phyloP scores from a whole-genome alignment of 176 grass and related monocot species.

The Aegilops speltoides region DNA sequence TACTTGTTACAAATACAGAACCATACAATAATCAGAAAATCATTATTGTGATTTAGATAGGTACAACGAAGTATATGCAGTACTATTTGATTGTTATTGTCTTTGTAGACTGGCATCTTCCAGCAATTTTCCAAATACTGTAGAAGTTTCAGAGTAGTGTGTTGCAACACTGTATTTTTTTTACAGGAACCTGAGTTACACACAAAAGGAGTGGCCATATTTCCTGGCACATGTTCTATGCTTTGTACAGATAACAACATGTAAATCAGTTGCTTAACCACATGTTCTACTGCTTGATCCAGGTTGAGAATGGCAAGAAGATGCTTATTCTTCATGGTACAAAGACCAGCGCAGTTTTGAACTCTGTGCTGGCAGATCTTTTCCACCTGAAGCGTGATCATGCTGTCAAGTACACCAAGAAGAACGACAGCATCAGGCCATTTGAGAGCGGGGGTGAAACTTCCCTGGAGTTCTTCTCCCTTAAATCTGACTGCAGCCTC shows the following conservation, averaged over 20 bases:
- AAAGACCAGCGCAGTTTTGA: slow-evolving; percentile 74
- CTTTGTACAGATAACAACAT: not conserved
- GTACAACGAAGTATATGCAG: not conserved
- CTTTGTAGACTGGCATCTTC: not conserved
- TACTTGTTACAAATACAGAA: not conserved
- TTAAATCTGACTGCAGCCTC: slow-evolving; percentile 94
- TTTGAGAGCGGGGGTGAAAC: slow-evolving; percentile 89
- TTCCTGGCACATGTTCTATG: not conserved
- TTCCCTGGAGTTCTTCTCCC: slow-evolving; percentile 93
- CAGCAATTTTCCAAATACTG: not conserved
- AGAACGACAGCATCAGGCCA: slow-evolving; percentile 84
- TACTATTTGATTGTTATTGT: not conserved
- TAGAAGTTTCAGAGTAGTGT: not conserved
- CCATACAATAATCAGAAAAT: not conserved
- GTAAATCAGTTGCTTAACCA: not conserved
- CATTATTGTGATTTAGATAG: not conserved
- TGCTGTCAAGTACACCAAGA: slow-evolving; percentile 84
- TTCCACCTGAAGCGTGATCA: slow-evolving; percentile 84
- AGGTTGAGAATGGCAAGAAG: slow-evolving; percentile 95
- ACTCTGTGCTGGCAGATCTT: slow-evolving; percentile 67
- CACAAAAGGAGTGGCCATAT: not conserved
- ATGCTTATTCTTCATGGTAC: slow-evolving; percentile 88
- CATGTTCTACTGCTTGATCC: not conserved
- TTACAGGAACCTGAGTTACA: not conserved
- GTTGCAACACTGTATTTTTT: not conserved